phyloP scores from a whole-genome alignment of 441 rosid species.

The Isatis lusitanica region DNA sequence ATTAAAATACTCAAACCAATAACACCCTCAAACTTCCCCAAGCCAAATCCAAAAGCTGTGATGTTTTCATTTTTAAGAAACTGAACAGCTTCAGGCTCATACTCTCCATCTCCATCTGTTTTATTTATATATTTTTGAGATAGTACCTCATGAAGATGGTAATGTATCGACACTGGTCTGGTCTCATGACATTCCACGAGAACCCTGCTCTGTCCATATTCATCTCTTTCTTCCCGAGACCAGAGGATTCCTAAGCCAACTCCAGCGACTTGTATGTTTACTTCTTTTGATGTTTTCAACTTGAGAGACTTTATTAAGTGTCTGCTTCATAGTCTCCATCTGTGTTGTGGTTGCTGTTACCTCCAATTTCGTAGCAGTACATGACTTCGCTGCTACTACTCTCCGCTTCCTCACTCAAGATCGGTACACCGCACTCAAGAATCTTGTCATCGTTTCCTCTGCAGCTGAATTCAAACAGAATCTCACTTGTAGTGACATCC shows the following conservation, averaged over 20 bases:
- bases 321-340: not conserved
- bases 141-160: not conserved
- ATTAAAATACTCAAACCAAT: too few species aligned
- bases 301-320: not conserved
- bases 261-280: not conserved
- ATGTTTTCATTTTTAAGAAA: not conserved
- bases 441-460: too few species aligned
- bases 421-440: constrained; percentile 4
- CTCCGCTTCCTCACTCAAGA: not conserved
- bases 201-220: not conserved
- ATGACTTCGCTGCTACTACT: not conserved
- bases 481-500: not conserved
- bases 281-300: not conserved
- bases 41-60: not conserved
- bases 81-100: not conserved
- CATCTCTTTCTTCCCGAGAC: not conserved
- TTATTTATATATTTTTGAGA: not conserved
- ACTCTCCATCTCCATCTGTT: not conserved
- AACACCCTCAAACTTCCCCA: too few species aligned
- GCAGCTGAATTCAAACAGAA: not conserved
- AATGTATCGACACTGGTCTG: not conserved
- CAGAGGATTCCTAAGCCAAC: not conserved
- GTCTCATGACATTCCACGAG: not conserved
- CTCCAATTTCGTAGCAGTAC: not conserved
- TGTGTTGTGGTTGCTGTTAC: not conserved